Evolutionary conservation across 2,329 filamentous ascomycete genomes (phyloP).

Genomic region (Exophiala bonariae): DNA sequence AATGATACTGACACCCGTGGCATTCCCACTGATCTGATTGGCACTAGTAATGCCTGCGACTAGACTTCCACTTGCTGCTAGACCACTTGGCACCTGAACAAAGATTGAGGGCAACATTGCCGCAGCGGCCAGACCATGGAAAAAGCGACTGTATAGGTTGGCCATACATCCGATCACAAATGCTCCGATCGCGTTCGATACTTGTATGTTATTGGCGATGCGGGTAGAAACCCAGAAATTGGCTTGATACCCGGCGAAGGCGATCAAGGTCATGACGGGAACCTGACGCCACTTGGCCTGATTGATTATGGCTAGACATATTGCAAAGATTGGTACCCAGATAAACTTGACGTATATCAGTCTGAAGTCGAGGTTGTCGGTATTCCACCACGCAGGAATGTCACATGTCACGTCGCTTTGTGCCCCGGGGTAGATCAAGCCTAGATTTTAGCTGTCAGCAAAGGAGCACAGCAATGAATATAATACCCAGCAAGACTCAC

Average conservation of each 20-base stretch:
- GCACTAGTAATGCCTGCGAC: constrained; percentile 59
- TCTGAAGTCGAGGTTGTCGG: constrained; percentile 49
- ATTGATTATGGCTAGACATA: constrained; percentile 76
- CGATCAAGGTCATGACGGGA: constrained; percentile 73
- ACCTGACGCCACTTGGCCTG: constrained; percentile 78
- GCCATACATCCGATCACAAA: constrained; percentile 74
- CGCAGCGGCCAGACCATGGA: constrained; percentile 78
- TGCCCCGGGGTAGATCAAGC: constrained; percentile 20
- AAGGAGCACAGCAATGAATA: constrained; percentile 26
- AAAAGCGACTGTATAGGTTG: constrained; percentile 71
- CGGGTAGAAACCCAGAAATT: constrained; percentile 70
- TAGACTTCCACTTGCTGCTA: constrained; percentile 59
- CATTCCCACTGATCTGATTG: constrained; percentile 35
- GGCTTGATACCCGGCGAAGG: constrained; percentile 71
- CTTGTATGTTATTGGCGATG: constrained; percentile 69
- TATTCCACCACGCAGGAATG: constrained; percentile 18
- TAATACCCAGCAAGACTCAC: constrained; percentile 31
- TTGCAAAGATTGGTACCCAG: constrained; percentile 72
- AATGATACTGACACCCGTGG: constrained; percentile 45
- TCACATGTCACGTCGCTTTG: constrained; percentile 20
- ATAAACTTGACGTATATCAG: constrained; percentile 55
- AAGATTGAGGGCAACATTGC: constrained; percentile 88
- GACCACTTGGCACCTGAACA: constrained; percentile 61
- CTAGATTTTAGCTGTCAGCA: constrained; percentile 32
- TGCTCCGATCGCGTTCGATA: constrained; percentile 76